phyloP scores from a whole-genome alignment of 2,329 filamentous ascomycete species.

The Penicillium sp. region DNA sequence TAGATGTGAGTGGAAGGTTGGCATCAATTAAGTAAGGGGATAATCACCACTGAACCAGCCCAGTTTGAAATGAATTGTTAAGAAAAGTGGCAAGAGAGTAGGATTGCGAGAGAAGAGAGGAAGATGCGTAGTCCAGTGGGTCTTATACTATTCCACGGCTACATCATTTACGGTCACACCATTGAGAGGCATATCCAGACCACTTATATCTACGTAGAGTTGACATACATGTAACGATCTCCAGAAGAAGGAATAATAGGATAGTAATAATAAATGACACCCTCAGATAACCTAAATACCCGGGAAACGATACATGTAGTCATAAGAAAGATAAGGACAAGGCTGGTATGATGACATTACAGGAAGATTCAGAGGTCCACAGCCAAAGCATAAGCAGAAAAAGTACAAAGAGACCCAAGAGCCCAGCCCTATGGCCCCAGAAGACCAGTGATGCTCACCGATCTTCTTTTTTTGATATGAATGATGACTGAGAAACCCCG shows the following conservation, averaged over 20 bases:
- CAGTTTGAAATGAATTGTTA: slow-evolving; percentile 18
- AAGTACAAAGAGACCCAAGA: slow-evolving; percentile 10
- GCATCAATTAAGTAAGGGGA: slow-evolving; percentile 42
- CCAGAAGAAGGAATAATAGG: not conserved
- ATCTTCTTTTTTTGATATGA: not conserved
- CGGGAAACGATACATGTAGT: not conserved
- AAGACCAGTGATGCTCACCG: slow-evolving; percentile 18
- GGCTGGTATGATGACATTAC: slow-evolving; percentile 21
- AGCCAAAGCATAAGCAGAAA: not conserved
- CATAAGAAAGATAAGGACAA: slow-evolving; percentile 4
- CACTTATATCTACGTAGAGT: not conserved
- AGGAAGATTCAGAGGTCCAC: slow-evolving; percentile 5
- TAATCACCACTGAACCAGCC: slow-evolving; percentile 23
- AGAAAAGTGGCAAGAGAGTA: not conserved
- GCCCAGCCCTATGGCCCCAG: slow-evolving; percentile 13
- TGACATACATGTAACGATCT: not conserved
- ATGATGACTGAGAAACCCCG: slow-evolving; percentile 11
- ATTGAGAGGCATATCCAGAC: not conserved
- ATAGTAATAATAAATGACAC: not conserved
- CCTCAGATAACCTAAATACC: not conserved
- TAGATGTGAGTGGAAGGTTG: not conserved
- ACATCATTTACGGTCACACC: not conserved
- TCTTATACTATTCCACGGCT: not conserved
- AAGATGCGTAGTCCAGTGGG: not conserved
- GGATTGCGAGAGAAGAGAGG: not conserved